Evolutionary conservation across 2,329 filamentous ascomycete genomes (phyloP), one percentile per base, ranked within the genome.

Genomic region (Colletotrichum tamarilloi): DNA sequence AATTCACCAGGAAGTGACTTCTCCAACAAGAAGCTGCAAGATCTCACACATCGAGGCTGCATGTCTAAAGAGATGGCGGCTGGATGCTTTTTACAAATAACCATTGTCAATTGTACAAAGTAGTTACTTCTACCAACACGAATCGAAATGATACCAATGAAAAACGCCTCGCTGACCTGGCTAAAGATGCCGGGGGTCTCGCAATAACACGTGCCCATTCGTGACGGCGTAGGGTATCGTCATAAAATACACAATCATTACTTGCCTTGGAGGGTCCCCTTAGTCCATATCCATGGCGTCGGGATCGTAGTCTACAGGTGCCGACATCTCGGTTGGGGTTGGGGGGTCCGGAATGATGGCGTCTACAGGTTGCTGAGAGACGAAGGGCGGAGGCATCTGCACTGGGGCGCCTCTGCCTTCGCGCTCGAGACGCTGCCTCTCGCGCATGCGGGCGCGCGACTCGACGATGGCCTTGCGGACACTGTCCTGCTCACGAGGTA

Each of bases 391-490:
- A 7, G 73, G 73, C 60, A 75, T 78, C 75, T 62, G 72, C 26
- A 71, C 67, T 65, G 56, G 42, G 53, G 62, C 65, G 73, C 68
- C 68, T n/a, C 26, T 73, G 26, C 74, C 75, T 32, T 74, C 75
- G 1, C 73, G 66, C 57, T 75, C 74, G 32, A 68, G 72, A n/a
- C 83, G 85, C 78, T 91, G 89, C 80, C 80, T 84, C 76, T 93
- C 90, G 66, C 93, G 86, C 42, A 91, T 87, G 67, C 95, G 88
- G 59, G 89, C 89, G 65, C 95, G 89, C 2, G 94, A 91, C 81
- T 98, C 95, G 65, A 96, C 86, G 76, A 98, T 95, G 9, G 94
- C 94, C 81, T 92, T 94, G 73, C 95, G 89, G 74, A 98, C 94
- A 74, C 89, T 92, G 80, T 96, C 93, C 35, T 92, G 88, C 76